These are phyloP conservation scores for Ustilago shanxiensis DNA, from an alignment of 1,284 basidiomycete species.

Conservation along the genomic window DNA sequence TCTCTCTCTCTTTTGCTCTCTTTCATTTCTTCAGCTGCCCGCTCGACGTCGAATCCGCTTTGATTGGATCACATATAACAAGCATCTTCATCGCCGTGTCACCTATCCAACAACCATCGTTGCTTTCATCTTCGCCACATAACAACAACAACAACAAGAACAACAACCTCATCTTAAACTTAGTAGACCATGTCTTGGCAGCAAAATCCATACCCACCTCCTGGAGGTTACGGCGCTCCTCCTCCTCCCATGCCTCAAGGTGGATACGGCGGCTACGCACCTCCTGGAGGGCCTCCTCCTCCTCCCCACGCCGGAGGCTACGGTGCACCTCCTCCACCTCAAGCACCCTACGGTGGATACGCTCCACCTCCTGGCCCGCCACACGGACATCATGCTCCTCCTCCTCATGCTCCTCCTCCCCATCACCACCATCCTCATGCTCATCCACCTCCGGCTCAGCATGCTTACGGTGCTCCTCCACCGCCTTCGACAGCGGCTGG, in stretches of 20 bases:
- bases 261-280: conserved; percentile 44
- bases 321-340: conserved; percentile 33
- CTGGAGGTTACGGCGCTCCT: conserved; percentile 47
- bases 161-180: conserved; percentile 11
- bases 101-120: not conserved
- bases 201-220: conserved; percentile 48
- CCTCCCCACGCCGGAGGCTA: conserved; percentile 37
- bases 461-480: conserved; percentile 51
- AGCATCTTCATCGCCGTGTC: not conserved
- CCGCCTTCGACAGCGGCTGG: conserved; percentile 23
- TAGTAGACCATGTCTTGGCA: conserved; percentile 44
- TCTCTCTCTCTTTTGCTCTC: too few relatives aligned
- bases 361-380: conserved; percentile 42
- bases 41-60: not conserved
- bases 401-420: conserved; percentile 18
- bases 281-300: conserved; percentile 26
- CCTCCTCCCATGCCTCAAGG: conserved; percentile 48
- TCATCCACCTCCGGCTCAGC: conserved; percentile 24
- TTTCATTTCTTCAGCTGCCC: too few relatives aligned
- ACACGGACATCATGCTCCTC: conserved; percentile 21
- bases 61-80: not conserved
- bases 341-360: conserved; percentile 34
- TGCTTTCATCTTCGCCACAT: not conserved
- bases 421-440: conserved; percentile 12
- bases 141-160: not conserved